These are phyloP conservation scores for Trypethelium eluteriae DNA, from an alignment of 495 filamentous ascomycete species.

Conservation along the genomic window DNA sequence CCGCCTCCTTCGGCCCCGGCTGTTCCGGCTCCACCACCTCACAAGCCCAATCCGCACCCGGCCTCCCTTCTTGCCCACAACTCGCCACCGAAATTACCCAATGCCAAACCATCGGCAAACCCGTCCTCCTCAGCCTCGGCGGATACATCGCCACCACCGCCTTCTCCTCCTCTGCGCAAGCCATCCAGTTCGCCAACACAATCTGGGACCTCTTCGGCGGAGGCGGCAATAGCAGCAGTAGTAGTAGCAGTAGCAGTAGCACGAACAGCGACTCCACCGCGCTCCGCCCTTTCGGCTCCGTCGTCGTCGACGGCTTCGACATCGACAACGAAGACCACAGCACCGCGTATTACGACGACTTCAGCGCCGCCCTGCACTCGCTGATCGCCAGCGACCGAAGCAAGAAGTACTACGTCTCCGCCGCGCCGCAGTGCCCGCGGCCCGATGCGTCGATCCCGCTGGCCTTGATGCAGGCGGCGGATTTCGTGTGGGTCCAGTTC, in stretches of 20 bases:
- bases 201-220: conserved; percentile 66
- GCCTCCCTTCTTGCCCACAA: conserved; percentile 40
- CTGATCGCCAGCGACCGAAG: conserved; percentile 28
- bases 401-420: conserved; percentile 54
- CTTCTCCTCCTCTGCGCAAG: conserved; percentile 47
- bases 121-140: conserved; percentile 60
- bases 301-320: conserved; percentile 65
- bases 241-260: not conserved
- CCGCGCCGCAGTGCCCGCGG: conserved; percentile 60
- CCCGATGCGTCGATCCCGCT: conserved; percentile 57
- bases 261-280: conserved; percentile 26
- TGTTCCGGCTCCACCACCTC: conserved; percentile 21
- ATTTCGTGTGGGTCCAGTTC: conserved; percentile 65
- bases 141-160: conserved; percentile 50
- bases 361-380: too few relatives aligned
- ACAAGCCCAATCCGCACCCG: conserved; percentile 25
- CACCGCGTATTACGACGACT: conserved; percentile 36
- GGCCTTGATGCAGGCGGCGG: conserved; percentile 47
- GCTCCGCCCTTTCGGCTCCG: conserved; percentile 51
- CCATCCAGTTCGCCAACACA: conserved; percentile 48
- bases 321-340: conserved; percentile 29
- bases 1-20: conserved; percentile 34
- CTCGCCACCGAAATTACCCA: conserved; percentile 51
- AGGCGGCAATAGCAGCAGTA: conserved; percentile 21
- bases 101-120: conserved; percentile 59